Evolutionary conservation across 2,329 filamentous ascomycete species (phyloP), one percentile per base, ranked within the genome.

Genomic region (Fusarium liriodendri): DNA sequence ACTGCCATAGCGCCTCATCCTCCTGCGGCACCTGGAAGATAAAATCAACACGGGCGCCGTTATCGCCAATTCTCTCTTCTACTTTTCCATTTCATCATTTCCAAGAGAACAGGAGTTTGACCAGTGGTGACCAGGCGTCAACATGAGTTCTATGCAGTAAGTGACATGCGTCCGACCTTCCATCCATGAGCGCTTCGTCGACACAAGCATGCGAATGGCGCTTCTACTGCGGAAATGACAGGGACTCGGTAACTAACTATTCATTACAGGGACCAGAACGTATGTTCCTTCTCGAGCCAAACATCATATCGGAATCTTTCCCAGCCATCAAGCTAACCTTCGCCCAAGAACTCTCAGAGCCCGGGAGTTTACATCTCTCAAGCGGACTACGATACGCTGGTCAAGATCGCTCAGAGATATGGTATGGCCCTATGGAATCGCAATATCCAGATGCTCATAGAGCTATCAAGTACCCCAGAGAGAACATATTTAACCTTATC

Each of bases 331-430:
- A 20, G 33, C 66, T 74, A 22, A 75, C 38, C 40, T 52, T 52
- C 22, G 10, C 45, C n/a, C 27, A 58, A 75, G 69, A 52, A 50
- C 18, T 33, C 64, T 13, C 59, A 62, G 29, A 32, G 62, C 10
- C 62, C 83, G 63, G 76, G 82, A 18, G 84, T 93, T 55, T 88
- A 85, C 66, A 88, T 94, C 64, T 83, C 88, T 40, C 90, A 87
- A 77, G 80, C 82, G 59, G 91, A 95, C 78, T 90, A 94, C 81
- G 87, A 91, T 59, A 81, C 80, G 58, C 84, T 95, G 69, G 85
- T 91, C 74, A 80, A 86, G 66, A 72, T 76, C 64, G 84, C 86
- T 59, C 84, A 83, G 68, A 86, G 91, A 80, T 92, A 90, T 78
- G 84, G 90, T 92, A 86, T 72, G 84, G 52, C 16, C 20, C 29